phyloP scores from a whole-genome alignment of 441 rosid species.

The Kokia cookei region DNA sequence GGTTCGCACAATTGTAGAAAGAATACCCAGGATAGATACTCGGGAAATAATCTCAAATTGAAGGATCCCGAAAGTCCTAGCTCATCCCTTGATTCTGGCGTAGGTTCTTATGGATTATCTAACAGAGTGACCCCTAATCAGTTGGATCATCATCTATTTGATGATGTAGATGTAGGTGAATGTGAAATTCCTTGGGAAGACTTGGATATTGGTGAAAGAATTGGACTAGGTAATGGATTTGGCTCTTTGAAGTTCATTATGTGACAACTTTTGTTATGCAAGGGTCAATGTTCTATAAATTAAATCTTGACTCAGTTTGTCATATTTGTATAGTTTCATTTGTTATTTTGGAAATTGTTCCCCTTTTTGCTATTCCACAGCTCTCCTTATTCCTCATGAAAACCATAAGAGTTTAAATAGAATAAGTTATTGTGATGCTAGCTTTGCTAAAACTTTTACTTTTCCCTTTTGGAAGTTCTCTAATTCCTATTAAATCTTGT shows the following conservation, averaged over 20 bases:
- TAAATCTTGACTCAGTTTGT: not conserved
- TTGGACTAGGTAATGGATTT: conserved; percentile 84
- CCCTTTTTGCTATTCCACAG: not conserved
- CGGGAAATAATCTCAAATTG: conserved; percentile 41
- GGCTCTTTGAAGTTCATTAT: conserved; percentile 7
- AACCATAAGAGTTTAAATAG: not conserved
- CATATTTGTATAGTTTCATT: not conserved
- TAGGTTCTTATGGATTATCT: conserved; percentile 43
- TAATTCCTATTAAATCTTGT: conserved; percentile 9
- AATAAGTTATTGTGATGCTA: not conserved
- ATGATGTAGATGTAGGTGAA: conserved; percentile 91
- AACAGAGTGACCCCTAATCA: conserved; percentile 31
- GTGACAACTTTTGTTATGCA: conserved; percentile 1
- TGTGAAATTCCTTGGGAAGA: conserved; percentile 98
- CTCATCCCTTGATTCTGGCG: conserved; percentile 52
- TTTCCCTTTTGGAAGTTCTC: not conserved
- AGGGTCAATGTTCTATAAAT: not conserved
- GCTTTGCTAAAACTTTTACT: not conserved
- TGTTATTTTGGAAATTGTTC: not conserved
- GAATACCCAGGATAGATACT: conserved; percentile 47
- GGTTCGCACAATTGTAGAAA: conserved; percentile 42
- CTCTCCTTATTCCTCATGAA: not conserved
- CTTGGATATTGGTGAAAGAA: conserved; percentile 90
- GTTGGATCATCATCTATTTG: conserved; percentile 57
- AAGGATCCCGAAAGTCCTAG: conserved; percentile 68